phyloP scores from a whole-genome alignment of 208 protist genomes.

The Leishmania arabica region DNA sequence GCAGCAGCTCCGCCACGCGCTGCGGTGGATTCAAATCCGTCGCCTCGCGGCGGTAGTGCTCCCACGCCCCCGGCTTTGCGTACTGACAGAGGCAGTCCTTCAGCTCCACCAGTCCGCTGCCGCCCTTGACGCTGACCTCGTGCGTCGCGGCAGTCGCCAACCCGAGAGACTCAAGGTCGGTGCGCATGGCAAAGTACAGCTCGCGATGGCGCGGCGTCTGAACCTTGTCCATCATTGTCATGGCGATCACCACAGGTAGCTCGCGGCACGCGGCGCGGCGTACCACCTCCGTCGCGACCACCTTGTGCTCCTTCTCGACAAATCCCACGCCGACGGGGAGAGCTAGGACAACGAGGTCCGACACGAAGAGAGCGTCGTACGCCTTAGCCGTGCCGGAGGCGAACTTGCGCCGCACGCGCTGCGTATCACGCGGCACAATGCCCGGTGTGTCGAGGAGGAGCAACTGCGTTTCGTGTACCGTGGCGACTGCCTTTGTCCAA shows the following conservation, averaged over 20 bases:
- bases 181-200: slow-evolving; percentile 88
- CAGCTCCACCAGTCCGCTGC: slow-evolving; percentile 82
- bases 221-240: slow-evolving; percentile 92
- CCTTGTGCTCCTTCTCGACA: slow-evolving; percentile 83
- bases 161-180: slow-evolving; percentile 77
- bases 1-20: slow-evolving; percentile 78
- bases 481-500: slow-evolving; percentile 82
- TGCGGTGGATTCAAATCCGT: slow-evolving; percentile 74
- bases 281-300: slow-evolving; percentile 68
- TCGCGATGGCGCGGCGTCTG: slow-evolving; percentile 86
- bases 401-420: slow-evolving; percentile 56
- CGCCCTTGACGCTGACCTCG: slow-evolving; percentile 88
- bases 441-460: slow-evolving; percentile 90
- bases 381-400: slow-evolving; percentile 55
- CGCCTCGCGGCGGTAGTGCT: slow-evolving; percentile 65
- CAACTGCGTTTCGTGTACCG: slow-evolving; percentile 88
- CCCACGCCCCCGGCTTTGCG: slow-evolving; percentile 71
- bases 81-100: slow-evolving; percentile 88
- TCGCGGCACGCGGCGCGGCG: slow-evolving; percentile 70
- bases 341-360: slow-evolving; percentile 79
- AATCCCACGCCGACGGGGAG: slow-evolving; percentile 85
- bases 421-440: slow-evolving; percentile 43
- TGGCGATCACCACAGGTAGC: slow-evolving; percentile 77
- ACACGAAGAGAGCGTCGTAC: slow-evolving; percentile 85
- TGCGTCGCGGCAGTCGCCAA: slow-evolving; percentile 64